phyloP scores from a whole-genome alignment of 176 grass and related monocot species.

The Zea luxurians region DNA sequence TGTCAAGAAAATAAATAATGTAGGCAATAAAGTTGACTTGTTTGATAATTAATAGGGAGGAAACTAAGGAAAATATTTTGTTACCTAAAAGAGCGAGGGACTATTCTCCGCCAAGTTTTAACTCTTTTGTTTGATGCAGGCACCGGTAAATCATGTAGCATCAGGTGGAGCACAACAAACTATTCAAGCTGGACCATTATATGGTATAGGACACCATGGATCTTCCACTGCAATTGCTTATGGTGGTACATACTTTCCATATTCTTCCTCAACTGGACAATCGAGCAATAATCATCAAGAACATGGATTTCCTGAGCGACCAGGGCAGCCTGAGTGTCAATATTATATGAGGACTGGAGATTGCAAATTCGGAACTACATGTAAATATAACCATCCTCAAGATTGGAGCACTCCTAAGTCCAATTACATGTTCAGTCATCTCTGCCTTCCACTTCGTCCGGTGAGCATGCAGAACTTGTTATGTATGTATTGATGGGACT shows the following conservation, averaged over 20 bases:
- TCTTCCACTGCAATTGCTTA: constrained; percentile 56
- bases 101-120: not conserved
- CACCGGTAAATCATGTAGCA: constrained; percentile 53
- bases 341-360: constrained; percentile 77
- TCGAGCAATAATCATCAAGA: constrained; percentile 61
- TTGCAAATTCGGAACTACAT: constrained; percentile 76
- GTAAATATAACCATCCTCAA: constrained; percentile 82
- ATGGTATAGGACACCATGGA: constrained; percentile 63
- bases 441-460: constrained; percentile 75
- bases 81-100: not conserved
- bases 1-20: constrained; percentile 21
- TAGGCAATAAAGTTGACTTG: not conserved
- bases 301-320: constrained; percentile 66
- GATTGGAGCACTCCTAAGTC: constrained; percentile 58
- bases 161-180: constrained; percentile 58
- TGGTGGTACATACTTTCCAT: constrained; percentile 47
- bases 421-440: constrained; percentile 51
- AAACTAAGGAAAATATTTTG: not conserved
- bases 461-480: constrained; percentile 42
- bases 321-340: constrained; percentile 77
- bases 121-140: constrained; percentile 45
- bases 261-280: constrained; percentile 53
- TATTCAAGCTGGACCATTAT: constrained; percentile 63
- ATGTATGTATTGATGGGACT: constrained; percentile 25
- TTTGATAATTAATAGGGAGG: constrained; percentile 3